Evolutionary conservation across 768 basidiomycete species (phyloP).

Genomic region (Phaffia australis): DNA sequence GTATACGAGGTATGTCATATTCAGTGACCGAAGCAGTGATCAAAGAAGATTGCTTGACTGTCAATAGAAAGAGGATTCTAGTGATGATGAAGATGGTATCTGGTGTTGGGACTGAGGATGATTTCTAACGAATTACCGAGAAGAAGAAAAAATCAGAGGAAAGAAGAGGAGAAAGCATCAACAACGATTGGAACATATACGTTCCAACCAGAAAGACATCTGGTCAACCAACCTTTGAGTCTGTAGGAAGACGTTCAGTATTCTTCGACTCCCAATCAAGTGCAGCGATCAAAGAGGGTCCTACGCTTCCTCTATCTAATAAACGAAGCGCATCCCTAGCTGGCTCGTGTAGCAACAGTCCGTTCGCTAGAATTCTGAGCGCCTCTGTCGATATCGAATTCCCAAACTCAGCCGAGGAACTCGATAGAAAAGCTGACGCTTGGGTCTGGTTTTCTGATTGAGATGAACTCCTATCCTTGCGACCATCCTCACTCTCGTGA

Average conservation of each 20-base stretch:
- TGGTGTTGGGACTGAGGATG: constrained; percentile 1
- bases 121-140: constrained; percentile 8
- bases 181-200: no score
- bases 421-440: constrained; percentile 12
- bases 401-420: constrained; percentile 8
- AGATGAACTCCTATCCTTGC: background rate
- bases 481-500: background rate
- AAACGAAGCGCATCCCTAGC: constrained; percentile 25
- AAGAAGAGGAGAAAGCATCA: no score
- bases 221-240: background rate
- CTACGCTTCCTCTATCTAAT: constrained; percentile 22
- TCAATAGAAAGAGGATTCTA: constrained; percentile 30
- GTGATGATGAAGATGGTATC: constrained; percentile 28
- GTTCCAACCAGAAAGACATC: background rate
- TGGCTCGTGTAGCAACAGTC: constrained; percentile 26
- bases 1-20: constrained; percentile 30
- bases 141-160: background rate
- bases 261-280: constrained; percentile 18
- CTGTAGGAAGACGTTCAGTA: no score
- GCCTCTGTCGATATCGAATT: constrained; percentile 25
- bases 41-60: constrained; percentile 27
- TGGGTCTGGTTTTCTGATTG: constrained; percentile 1
- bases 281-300: constrained; percentile 16
- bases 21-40: constrained; percentile 34
- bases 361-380: constrained; percentile 30